Base-by-base conservation (phyloP, 805 yeast species). In the Candida manassasensis region DNA sequence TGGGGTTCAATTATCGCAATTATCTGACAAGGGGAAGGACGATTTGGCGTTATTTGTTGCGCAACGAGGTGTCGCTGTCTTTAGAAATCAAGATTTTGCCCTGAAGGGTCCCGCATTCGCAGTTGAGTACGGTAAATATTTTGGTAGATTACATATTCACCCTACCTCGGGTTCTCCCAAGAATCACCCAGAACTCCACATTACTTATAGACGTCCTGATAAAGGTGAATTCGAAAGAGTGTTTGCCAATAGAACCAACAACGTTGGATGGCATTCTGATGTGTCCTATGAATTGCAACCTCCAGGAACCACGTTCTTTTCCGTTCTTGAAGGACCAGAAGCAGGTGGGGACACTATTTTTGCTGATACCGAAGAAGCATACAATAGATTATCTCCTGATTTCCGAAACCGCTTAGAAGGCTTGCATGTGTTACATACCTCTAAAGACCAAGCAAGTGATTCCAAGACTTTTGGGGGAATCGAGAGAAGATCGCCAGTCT, bases 271-370 rank as follows among this genome's bases (percentile, higher is more conserved):
- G 84, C 90, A 83, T 57, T 73, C 84, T 3, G 93, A 83, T 54
- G 82, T 80, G 27, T 73, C 85, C 21, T 83, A 79, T 53, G 89
- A 82, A 55, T 67, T 69, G 39, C 85, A 79, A 54, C 82, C 88
- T 6, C 84, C 89, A 10, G 83, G 83, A 11, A 64, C 73, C 38
- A 83, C 94, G 0, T 72, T 80, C 42, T 78, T 84, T 49, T 67
- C 76, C 13, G 76, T 80, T 38, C 61, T 81, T 32, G 83, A 81
- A 38, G 69, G 66, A 7, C 71, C 68, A 12, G 75, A 71, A 15
- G 55, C 77, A 27, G 88, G 90, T 36, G 93, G 93, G 42, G 93
- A 84, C 55, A 84, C 86, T n/a, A 62, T 81, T 32, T 84, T 81
- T 52, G 74, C 84, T n/a, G 85, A 81, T 50, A 68, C 78, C 18